Percentiles rank a stretch among this genome's conserved stretches.
phyloP scores from a whole-genome alignment of 306 rosid species.

The Dryas drummondii region DNA sequence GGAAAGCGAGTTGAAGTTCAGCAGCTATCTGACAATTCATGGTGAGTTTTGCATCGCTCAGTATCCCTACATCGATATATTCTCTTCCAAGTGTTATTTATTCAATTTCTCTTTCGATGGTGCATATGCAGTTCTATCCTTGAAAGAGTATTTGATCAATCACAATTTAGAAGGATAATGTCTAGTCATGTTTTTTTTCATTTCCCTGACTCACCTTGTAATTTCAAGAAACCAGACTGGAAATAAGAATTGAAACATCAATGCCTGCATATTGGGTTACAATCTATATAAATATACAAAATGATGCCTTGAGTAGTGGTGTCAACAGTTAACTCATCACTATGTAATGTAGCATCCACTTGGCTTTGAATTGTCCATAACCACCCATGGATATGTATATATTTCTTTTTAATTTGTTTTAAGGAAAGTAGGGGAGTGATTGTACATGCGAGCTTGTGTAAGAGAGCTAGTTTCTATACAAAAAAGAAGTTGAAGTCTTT shows the following conservation, averaged over 20 bases:
- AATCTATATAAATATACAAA: neutral
- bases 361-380: no score
- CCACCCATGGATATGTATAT: no score
- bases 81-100: slow-evolving; percentile 5
- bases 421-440: no score
- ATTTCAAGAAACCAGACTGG: neutral
- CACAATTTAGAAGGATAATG: neutral
- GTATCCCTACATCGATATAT: no score
- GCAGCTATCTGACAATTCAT: slow-evolving; percentile 75
- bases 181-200: neutral
- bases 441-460: no score
- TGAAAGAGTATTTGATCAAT: neutral
- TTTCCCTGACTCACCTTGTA: neutral
- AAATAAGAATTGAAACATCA: neutral
- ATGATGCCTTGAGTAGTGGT: neutral
- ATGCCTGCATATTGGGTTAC: neutral
- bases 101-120: neutral
- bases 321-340: neutral
- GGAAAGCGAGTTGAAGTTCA: slow-evolving; percentile 99
- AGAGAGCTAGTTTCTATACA: neutral
- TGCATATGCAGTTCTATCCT: neutral
- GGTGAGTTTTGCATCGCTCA: slow-evolving; percentile 51
- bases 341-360: no score
- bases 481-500: no score
- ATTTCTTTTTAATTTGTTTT: no score